A percentile compares a stretch with the other conserved stretches of the same genome.
phyloP scores from a whole-genome alignment of 139 green algal species.

The Micromonas commoda region DNA sequence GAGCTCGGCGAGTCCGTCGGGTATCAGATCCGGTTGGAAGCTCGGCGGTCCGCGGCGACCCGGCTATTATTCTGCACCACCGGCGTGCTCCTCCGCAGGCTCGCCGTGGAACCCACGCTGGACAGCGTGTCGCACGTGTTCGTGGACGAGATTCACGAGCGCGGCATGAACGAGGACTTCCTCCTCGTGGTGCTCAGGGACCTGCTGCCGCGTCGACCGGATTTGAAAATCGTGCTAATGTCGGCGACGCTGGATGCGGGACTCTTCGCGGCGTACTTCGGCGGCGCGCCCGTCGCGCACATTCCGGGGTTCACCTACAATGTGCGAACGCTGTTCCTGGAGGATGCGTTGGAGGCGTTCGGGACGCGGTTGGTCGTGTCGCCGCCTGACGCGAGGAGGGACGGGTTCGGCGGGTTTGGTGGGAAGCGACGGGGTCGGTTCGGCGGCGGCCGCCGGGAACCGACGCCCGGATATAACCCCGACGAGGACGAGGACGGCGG shows the following conservation, averaged over 20 bases:
- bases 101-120: slow-evolving; percentile 26
- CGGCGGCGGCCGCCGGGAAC: too few relatives aligned
- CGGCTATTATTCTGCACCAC: slow-evolving; percentile 68
- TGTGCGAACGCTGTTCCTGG: slow-evolving; percentile 27
- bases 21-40: slow-evolving; percentile 82
- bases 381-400: background rate
- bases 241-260: slow-evolving; percentile 31
- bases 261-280: slow-evolving; percentile 31
- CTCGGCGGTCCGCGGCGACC: slow-evolving; percentile 52
- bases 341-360: slow-evolving; percentile 23
- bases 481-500: too few relatives aligned
- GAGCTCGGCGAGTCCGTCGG: slow-evolving; percentile 55
- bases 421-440: background rate
- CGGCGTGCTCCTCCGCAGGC: slow-evolving; percentile 56
- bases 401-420: background rate
- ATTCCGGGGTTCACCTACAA: slow-evolving; percentile 38
- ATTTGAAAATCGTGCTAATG: slow-evolving; percentile 43
- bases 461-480: too few relatives aligned
- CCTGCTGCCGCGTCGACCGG: slow-evolving; percentile 37
- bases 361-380: background rate
- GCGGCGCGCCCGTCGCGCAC: background rate
- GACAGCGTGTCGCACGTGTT: slow-evolving; percentile 51
- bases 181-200: slow-evolving; percentile 54
- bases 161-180: slow-evolving; percentile 52
- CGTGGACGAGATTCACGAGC: slow-evolving; percentile 63